Evolutionary conservation across 176 grass and related monocot genomes (phyloP).

Genomic region (Rhynchospora tenuis): DNA sequence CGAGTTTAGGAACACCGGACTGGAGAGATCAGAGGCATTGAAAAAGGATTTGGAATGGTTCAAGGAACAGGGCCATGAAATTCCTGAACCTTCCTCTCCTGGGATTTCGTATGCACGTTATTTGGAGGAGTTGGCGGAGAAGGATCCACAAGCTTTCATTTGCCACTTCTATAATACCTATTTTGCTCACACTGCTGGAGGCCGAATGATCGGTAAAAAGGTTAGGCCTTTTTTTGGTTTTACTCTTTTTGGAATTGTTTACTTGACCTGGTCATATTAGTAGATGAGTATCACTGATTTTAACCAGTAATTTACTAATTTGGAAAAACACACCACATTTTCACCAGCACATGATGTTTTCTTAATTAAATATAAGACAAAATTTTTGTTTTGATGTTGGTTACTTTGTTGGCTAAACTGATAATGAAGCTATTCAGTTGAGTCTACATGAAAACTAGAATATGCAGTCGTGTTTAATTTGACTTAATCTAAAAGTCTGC

Average conservation of each 20-base stretch:
- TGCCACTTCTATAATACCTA: conserved; percentile 96
- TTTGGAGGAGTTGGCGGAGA: conserved; percentile 71
- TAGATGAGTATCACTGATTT: not conserved
- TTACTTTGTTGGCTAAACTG: not conserved
- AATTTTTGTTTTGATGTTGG: not conserved
- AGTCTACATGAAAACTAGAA: not conserved
- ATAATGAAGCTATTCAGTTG: not conserved
- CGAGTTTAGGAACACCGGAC: conserved; percentile 76
- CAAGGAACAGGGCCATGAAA: conserved; percentile 53
- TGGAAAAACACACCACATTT: not conserved
- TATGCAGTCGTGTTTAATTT: not conserved
- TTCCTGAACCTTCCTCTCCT: conserved; percentile 69
- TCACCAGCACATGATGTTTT: not conserved
- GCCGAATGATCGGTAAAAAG: conserved; percentile 95
- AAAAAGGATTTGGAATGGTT: conserved; percentile 94
- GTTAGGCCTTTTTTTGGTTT: conserved; percentile 3
- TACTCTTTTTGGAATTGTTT: not conserved
- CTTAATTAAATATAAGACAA: not conserved
- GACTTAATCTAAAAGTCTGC: not conserved
- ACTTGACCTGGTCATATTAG: not conserved
- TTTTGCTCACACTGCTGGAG: conserved; percentile 93
- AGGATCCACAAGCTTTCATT: conserved; percentile 86
- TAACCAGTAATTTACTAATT: not conserved
- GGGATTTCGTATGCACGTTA: conserved; percentile 60
- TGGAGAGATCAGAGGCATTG: conserved; percentile 84